Evolutionary conservation across 2,329 filamentous ascomycete genomes (phyloP).

Genomic region (Plectosphaerella sp.): DNA sequence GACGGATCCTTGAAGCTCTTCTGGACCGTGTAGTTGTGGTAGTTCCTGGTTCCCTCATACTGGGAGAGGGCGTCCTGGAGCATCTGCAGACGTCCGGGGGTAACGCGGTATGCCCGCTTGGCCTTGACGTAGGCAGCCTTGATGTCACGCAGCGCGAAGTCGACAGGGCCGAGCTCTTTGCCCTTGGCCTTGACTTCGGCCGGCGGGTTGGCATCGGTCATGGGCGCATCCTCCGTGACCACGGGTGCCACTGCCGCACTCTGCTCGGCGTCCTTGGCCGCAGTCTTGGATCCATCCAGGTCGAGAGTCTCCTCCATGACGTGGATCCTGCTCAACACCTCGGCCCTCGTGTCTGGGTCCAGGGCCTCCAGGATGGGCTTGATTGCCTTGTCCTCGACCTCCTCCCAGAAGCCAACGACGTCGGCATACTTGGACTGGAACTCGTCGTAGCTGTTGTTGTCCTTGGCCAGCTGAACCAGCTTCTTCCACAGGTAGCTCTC

Average conservation of each 20-base stretch:
- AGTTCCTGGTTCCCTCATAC: slow-evolving; percentile 85
- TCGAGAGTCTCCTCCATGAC: slow-evolving; percentile 20
- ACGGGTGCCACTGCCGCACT: slow-evolving; percentile 13
- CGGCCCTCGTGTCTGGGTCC: slow-evolving; percentile 57
- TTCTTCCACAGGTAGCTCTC: slow-evolving; percentile 81
- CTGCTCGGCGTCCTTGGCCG: slow-evolving; percentile 12
- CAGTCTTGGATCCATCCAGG: slow-evolving; percentile 10
- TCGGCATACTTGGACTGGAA: slow-evolving; percentile 69
- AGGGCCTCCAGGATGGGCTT: slow-evolving; percentile 62
- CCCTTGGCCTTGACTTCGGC: slow-evolving; percentile 7
- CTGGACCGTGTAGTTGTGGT: slow-evolving; percentile 96
- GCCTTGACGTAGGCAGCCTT: slow-evolving; percentile 78
- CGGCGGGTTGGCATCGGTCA: slow-evolving; percentile 3
- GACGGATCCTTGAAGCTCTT: slow-evolving; percentile 79
- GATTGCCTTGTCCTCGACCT: slow-evolving; percentile 76
- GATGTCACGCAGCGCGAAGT: slow-evolving; percentile 65
- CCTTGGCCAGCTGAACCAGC: slow-evolving; percentile 71
- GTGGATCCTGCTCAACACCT: slow-evolving; percentile 60
- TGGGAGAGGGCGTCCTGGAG: slow-evolving; percentile 70
- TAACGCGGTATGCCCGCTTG: slow-evolving; percentile 81
- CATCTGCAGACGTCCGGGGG: slow-evolving; percentile 62
- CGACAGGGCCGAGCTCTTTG: slow-evolving; percentile 45
- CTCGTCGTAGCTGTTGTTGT: slow-evolving; percentile 66
- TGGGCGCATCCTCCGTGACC: slow-evolving; percentile 14
- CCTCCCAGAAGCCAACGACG: slow-evolving; percentile 75